These are phyloP conservation scores for Mytilinidion resinicola DNA, from an alignment of 495 filamentous ascomycete species.

Conservation along the genomic window DNA sequence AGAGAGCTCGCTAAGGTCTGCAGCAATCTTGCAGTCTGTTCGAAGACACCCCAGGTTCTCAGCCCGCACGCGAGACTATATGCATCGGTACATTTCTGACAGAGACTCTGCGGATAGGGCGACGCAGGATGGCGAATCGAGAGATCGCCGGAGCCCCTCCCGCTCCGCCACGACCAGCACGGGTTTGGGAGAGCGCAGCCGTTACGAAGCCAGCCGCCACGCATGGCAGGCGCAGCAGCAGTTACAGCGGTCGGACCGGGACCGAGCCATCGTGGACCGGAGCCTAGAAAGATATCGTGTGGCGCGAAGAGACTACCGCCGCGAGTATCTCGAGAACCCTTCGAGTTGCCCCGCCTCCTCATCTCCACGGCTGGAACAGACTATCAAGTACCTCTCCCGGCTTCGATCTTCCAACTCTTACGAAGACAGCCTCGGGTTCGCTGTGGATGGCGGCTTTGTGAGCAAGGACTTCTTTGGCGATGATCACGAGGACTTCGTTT, in stretches of 20 bases:
- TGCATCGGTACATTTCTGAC: conserved; percentile 16
- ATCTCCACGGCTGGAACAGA: conserved; percentile 47
- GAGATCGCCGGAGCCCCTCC: conserved; percentile 7
- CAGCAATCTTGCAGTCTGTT: conserved; percentile 28
- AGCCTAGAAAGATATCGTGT: conserved; percentile 42
- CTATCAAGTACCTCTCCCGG: conserved; percentile 58
- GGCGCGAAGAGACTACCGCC: conserved; percentile 46
- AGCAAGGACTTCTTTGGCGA: conserved; percentile 46
- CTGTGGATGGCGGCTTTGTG: conserved; percentile 41
- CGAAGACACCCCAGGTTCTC: conserved; percentile 26
- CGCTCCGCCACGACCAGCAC: not conserved
- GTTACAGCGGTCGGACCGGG: conserved; percentile 24
- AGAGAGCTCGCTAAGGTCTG: conserved; percentile 25
- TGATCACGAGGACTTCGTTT: conserved; percentile 55
- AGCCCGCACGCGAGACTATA: conserved; percentile 21
- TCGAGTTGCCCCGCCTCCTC: conserved; percentile 20
- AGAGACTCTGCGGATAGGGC: conserved; percentile 17
- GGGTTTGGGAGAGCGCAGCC: not conserved
- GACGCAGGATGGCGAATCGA: conserved; percentile 3
- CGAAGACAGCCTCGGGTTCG: conserved; percentile 51
- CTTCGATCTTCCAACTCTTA: conserved; percentile 51
- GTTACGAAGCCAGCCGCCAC: conserved; percentile 15
- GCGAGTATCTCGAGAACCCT: conserved; percentile 44
- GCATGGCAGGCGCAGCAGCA: conserved; percentile 16
- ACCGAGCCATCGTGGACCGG: conserved; percentile 26